Base-by-base conservation (phyloP, 495 filamentous ascomycete genomes). In the Neurospora sp. region DNA sequence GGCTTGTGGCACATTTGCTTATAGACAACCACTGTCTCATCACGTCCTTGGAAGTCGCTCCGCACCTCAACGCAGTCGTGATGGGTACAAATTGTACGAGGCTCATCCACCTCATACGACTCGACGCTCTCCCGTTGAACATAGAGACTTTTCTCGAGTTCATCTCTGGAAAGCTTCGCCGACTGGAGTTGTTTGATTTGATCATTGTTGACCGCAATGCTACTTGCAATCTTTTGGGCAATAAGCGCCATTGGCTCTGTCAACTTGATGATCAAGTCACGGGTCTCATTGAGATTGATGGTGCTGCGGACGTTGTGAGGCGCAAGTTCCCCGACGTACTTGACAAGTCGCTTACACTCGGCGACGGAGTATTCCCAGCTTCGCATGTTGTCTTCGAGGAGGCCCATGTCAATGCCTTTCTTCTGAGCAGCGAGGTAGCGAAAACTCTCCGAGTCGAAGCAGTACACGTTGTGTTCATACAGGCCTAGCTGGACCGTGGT, bases 371-470 rank as follows among this genome's bases (percentile, higher is more conserved):
- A 74, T 4, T 80, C 72, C 84, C 84, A 86, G 70, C 82, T 82
- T 27, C 77, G 75, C 5, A 69, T 20, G 37, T 79, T 82, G 18
- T 83, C 83, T 49, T 80, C 77, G 66, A 78, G 39, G n/a, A 80
- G 76, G 8, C 70, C 71, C 73, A 83, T 77, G 16, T 72, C 66
- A 23, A 82, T 42, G 16, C 80, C 78, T 10, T 80, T 77, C 44
- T 82, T 84, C 38, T 72, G 70, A 4, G 84, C 84, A 3, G 83
- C 84, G 0, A 86, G 75, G 66, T 80, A 86, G 0, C 84, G 82
- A 70, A 86, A 86, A 66, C 80, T 82, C 73, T 85, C 84, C 0
- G 84, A 85, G 72, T 86, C 84, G 39, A 86, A 86, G 69, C 83
- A 86, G 69, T 84, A 86, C 0, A 76, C 77, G 14, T 75, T 83